Evolutionary conservation across 1,284 basidiomycete species (phyloP).

Genomic region (Mycosarcoma mackinlayi): DNA sequence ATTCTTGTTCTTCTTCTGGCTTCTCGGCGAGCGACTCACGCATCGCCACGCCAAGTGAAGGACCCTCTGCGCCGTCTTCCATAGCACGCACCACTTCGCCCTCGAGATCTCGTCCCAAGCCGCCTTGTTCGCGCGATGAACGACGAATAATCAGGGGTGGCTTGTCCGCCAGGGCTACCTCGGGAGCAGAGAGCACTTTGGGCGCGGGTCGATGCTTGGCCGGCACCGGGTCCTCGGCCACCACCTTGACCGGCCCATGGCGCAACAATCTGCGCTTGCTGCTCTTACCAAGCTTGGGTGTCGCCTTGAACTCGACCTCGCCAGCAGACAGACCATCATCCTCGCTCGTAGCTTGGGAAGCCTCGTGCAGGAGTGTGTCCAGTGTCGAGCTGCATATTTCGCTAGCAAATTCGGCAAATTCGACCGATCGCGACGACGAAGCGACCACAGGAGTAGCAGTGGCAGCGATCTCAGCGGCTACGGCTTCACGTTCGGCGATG

Average conservation of each 20-base stretch:
- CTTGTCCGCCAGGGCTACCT: slow-evolving; percentile 41
- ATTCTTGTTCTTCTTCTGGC: background rate
- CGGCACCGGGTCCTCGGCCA: slow-evolving; percentile 33
- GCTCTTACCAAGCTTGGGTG: slow-evolving; percentile 19
- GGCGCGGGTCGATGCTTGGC: slow-evolving; percentile 19
- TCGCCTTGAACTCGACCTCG: background rate
- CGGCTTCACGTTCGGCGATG: slow-evolving; percentile 36
- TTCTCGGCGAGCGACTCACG: slow-evolving; percentile 20
- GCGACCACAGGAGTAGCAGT: slow-evolving; percentile 10
- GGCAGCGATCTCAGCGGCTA: slow-evolving; percentile 32
- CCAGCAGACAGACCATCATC: slow-evolving; percentile 8
- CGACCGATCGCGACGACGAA: slow-evolving; percentile 5
- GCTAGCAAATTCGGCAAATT: background rate
- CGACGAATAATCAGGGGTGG: slow-evolving; percentile 52
- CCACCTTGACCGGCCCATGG: slow-evolving; percentile 41
- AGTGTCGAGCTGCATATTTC: slow-evolving; percentile 1
- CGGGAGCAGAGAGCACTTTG: slow-evolving; percentile 37
- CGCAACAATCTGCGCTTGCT: slow-evolving; percentile 34
- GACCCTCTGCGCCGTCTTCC: slow-evolving; percentile 42
- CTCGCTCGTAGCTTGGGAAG: slow-evolving; percentile 18
- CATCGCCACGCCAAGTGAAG: slow-evolving; percentile 37
- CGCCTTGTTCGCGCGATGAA: slow-evolving; percentile 57
- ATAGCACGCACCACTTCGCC: slow-evolving; percentile 55
- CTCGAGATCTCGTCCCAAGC: slow-evolving; percentile 60
- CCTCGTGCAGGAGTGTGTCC: slow-evolving; percentile 9